These are phyloP conservation scores for Citrus hindsii DNA, from an alignment of 345 rosid genomes.

Conservation along the genomic window DNA sequence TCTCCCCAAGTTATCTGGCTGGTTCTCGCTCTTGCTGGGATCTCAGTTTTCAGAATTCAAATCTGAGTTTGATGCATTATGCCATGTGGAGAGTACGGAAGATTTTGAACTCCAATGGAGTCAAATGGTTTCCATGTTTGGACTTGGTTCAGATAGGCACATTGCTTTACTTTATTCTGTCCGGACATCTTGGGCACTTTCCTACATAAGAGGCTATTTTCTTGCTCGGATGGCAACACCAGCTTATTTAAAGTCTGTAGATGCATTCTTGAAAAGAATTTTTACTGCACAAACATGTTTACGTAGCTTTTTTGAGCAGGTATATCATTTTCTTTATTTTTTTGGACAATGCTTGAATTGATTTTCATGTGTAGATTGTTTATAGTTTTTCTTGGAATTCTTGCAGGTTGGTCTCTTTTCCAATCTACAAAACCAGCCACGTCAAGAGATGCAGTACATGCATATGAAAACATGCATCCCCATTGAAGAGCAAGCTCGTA, in stretches of 20 bases:
- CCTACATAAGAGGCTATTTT: conserved; percentile 31
- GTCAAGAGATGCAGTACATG: conserved; percentile 20
- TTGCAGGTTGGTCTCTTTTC: conserved; percentile 25
- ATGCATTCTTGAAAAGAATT: conserved; percentile 30
- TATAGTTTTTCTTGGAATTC: not conserved
- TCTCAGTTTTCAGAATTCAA: conserved; percentile 35
- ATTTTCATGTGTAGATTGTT: not conserved
- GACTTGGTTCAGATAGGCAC: conserved; percentile 43
- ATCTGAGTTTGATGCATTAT: conserved; percentile 37
- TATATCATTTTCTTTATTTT: conserved; percentile 10
- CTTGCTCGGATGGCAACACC: conserved; percentile 35
- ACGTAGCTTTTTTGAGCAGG: conserved; percentile 38
- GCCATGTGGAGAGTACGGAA: conserved; percentile 31
- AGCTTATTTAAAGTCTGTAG: conserved; percentile 26
- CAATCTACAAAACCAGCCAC: conserved; percentile 25
- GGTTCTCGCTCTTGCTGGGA: conserved; percentile 39
- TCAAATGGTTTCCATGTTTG: conserved; percentile 40
- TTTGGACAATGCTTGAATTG: not conserved
- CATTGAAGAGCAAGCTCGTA: conserved; percentile 30
- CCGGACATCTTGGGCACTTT: conserved; percentile 30
- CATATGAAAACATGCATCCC: conserved; percentile 28
- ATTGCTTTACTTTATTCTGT: conserved; percentile 32
- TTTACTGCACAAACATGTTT: conserved; percentile 26
- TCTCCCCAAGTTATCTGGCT: conserved; percentile 36
- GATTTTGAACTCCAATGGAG: conserved; percentile 47